These are phyloP conservation scores for Diaporthe batatas DNA, from an alignment of 2,329 filamentous ascomycete genomes.

Conservation along the genomic window DNA sequence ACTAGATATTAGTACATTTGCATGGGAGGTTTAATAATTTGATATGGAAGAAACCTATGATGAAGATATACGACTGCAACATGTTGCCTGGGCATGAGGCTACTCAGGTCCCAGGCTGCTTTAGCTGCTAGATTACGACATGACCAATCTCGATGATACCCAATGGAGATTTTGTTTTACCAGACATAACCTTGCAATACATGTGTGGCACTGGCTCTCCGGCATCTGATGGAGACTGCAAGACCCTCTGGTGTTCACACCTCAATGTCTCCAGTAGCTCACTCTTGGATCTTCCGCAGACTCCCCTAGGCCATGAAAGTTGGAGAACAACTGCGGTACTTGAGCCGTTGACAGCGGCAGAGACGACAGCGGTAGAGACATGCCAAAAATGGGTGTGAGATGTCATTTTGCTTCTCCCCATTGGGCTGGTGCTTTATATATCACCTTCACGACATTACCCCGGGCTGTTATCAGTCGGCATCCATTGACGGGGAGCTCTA, in stretches of 20 bases:
- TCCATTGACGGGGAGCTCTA: neutral
- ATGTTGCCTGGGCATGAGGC: neutral
- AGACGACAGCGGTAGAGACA: too few relatives aligned
- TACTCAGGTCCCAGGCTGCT: neutral
- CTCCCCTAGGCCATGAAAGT: too few relatives aligned
- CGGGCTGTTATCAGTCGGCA: too few relatives aligned
- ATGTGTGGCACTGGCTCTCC: neutral
- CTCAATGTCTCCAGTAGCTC: too few relatives aligned
- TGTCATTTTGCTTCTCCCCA: too few relatives aligned
- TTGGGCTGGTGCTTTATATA: too few relatives aligned
- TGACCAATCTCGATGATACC: constrained; percentile 36
- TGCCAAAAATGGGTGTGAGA: too few relatives aligned
- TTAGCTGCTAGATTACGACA: constrained; percentile 19
- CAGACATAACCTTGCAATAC: neutral
- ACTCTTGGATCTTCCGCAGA: too few relatives aligned
- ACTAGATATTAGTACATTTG: neutral
- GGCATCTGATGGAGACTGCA: neutral
- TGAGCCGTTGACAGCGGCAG: too few relatives aligned
- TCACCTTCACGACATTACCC: neutral
- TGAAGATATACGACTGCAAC: neutral
- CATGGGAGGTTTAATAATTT: neutral
- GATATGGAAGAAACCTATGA: neutral
- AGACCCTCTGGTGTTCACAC: too few relatives aligned
- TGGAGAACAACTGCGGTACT: too few relatives aligned
- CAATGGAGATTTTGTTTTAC: constrained; percentile 26